phyloP scores from a whole-genome alignment of 495 filamentous ascomycete species.

The Echria macrotheca region DNA sequence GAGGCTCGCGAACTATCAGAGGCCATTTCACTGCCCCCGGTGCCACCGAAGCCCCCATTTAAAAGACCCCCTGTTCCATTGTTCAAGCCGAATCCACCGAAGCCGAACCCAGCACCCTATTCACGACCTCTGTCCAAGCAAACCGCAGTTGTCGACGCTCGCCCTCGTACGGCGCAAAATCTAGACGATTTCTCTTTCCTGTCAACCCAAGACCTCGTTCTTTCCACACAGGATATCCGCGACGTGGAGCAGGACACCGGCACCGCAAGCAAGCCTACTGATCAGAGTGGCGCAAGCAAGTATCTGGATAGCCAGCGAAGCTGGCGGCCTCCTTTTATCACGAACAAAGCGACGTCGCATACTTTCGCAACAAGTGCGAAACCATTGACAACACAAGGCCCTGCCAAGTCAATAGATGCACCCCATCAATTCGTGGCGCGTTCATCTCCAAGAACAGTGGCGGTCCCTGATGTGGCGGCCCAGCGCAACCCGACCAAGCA shows the following conservation, averaged over 20 bases:
- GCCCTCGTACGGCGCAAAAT: neutral
- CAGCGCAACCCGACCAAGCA: no score
- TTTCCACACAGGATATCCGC: slow-evolving; percentile 44
- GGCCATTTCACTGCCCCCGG: neutral
- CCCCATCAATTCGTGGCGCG: no score
- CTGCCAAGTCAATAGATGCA: no score
- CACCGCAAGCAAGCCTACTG: slow-evolving; percentile 10
- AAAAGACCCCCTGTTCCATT: neutral
- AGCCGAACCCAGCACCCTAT: neutral
- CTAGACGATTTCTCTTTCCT: slow-evolving; percentile 24
- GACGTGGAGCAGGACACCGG: slow-evolving; percentile 33
- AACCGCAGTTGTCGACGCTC: neutral
- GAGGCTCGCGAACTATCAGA: slow-evolving; percentile 39
- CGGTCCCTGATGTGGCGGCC: no score
- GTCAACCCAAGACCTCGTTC: slow-evolving; percentile 40
- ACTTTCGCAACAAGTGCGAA: no score
- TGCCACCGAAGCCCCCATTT: neutral
- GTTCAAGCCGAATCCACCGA: no score
- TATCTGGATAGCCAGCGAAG: no score
- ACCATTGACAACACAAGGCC: no score
- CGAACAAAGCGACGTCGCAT: no score
- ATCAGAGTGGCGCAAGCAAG: neutral
- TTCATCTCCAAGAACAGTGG: no score
- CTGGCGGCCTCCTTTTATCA: no score
- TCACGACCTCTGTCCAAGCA: neutral